A percentile compares a stretch with the other conserved stretches of the same genome.
These are phyloP conservation scores for Plasmodiophora brassicae DNA, from an alignment of 208 protist species.

Conservation along the genomic window DNA sequence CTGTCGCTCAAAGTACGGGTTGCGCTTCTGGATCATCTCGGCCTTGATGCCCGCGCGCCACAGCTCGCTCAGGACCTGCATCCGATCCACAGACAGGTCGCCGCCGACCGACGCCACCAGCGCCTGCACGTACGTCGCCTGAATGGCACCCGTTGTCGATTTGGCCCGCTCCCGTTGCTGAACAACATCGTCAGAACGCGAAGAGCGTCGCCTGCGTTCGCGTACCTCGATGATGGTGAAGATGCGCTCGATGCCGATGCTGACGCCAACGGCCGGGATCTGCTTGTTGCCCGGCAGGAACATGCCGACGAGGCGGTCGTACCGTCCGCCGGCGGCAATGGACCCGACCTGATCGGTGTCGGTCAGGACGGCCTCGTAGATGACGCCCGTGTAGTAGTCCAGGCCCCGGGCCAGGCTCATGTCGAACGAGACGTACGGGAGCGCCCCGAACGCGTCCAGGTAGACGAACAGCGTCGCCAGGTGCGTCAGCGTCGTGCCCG, in stretches of 20 bases:
- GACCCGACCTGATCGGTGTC: slow-evolving; percentile 58
- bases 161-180: background rate
- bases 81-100: slow-evolving; percentile 52
- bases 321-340: slow-evolving; percentile 74
- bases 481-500: slow-evolving; percentile 40
- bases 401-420: slow-evolving; percentile 70
- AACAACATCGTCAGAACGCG: background rate
- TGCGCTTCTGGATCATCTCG: slow-evolving; percentile 62
- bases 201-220: background rate
- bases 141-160: background rate
- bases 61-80: slow-evolving; percentile 57
- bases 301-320: slow-evolving; percentile 74
- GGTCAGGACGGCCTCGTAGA: slow-evolving; percentile 70
- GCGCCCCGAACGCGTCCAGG: background rate
- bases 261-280: slow-evolving; percentile 74
- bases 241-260: slow-evolving; percentile 75
- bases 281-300: slow-evolving; percentile 56
- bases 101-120: slow-evolving; percentile 53
- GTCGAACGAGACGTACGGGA: slow-evolving; percentile 64
- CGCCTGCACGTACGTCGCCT: slow-evolving; percentile 59
- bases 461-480: slow-evolving; percentile 25
- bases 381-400: slow-evolving; percentile 83
- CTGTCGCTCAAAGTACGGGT: slow-evolving; percentile 58
- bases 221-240: slow-evolving; percentile 67
- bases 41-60: slow-evolving; percentile 62